Evolutionary conservation across 2,329 filamentous ascomycete genomes (phyloP), one percentile per base, ranked within the genome.

Genomic region (Penicillium brasilianum): DNA sequence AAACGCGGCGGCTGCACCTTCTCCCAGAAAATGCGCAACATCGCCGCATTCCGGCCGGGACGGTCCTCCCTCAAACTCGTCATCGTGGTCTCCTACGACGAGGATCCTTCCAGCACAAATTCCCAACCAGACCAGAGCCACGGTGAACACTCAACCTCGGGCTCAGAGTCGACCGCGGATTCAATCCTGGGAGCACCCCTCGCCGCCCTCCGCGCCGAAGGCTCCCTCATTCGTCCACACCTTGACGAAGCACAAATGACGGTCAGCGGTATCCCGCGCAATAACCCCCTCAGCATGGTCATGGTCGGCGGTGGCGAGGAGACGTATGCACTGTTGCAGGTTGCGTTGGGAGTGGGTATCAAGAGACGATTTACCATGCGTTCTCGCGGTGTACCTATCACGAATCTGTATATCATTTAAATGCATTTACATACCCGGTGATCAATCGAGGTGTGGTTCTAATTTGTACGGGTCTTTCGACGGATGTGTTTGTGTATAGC

Each of bases 1-100:
- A 88, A 86, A 30, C 88, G 95, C 6, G 94, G 95, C 41, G 88
- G 87, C 0, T 99, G 95, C 79, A 90, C 85, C 25, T 98, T 98
- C 76, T 89, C 86, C 37, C 80, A 89, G 30, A 99, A 99, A 76
- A 80, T 98, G 0, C 83, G 85, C 55, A 93, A 92, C 66, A 93
- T 98, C n/a, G 93, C 94, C 0, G 85, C 87, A 10, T 94, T 89
- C 73, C 83, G 87, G 1, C 88, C 90, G 0, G 81, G 83, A 0
- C 74, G 81, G 0, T 74, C 77, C 3, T 83, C 88, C 0, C 80
- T 98, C 18, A 91, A 96, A 74, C 84, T 98, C 3, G 92, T 98
- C 30, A 80, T 98, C 46, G 79, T 97, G 0, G 86, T 97, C 4
- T 88, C 84, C 16, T 86, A 85, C 57, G 85, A 87, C 3, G 84